phyloP scores from a whole-genome alignment of 805 yeast species.

The Diddensiella santjacobensis region DNA sequence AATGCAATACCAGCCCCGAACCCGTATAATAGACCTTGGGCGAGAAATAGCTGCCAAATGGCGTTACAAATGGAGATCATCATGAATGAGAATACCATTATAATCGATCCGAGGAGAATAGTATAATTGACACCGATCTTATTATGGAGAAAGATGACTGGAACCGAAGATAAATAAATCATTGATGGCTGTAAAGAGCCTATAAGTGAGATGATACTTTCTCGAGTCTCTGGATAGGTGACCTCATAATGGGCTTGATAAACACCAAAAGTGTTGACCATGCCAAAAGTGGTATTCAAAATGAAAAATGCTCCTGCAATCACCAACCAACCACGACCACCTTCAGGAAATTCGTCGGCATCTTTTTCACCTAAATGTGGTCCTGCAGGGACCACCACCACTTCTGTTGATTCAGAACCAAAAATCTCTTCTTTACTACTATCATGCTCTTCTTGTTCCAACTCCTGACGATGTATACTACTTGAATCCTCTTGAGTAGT shows the following conservation, averaged over 20 bases:
- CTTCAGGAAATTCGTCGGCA: constrained; percentile 40
- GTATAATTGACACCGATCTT: constrained; percentile 41
- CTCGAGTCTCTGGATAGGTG: constrained; percentile 41
- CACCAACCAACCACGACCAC: constrained; percentile 52
- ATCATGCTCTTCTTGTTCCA: neutral
- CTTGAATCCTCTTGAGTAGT: no score
- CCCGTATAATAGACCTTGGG: constrained; percentile 52
- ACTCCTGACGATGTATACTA: no score
- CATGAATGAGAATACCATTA: constrained; percentile 44
- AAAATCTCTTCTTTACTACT: neutral
- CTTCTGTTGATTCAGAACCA: neutral
- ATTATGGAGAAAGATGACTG: constrained; percentile 42
- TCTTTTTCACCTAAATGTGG: constrained; percentile 25
- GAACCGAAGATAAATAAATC: constrained; percentile 36
- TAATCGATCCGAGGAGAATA: constrained; percentile 40
- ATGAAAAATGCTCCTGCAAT: constrained; percentile 45
- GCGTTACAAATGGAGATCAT: constrained; percentile 44
- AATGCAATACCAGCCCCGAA: constrained; percentile 44
- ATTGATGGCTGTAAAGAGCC: constrained; percentile 52
- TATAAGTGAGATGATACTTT: constrained; percentile 48
- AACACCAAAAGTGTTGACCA: constrained; percentile 56
- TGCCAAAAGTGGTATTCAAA: constrained; percentile 53
- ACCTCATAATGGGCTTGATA: constrained; percentile 49
- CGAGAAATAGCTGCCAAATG: constrained; percentile 49
- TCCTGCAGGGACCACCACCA: neutral